Percentiles rank a stretch among this genome's conserved stretches.
phyloP scores from a whole-genome alignment of 495 filamentous ascomycete species.

The Xylaria longipes region DNA sequence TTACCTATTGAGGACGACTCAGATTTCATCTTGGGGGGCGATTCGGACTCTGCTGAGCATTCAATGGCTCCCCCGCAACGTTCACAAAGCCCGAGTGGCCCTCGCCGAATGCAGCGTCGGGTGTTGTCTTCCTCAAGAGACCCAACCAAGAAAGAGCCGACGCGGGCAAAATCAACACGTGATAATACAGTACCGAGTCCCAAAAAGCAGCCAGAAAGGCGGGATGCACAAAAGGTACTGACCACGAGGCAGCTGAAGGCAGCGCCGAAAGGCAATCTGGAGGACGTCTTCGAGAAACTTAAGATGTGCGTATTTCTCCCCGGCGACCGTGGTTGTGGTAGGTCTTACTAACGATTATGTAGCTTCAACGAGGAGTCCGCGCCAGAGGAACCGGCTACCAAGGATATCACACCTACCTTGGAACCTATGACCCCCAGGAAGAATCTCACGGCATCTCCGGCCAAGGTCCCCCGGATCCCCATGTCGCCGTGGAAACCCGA shows the following conservation, averaged over 20 bases:
- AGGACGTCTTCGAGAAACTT: constrained; percentile 40
- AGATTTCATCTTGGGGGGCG: constrained; percentile 32
- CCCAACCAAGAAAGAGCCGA: constrained; percentile 26
- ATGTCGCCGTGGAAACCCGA: constrained; percentile 63
- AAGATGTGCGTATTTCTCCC: constrained; percentile 32
- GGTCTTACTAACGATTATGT: constrained; percentile 23
- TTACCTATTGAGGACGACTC: constrained; percentile 29
- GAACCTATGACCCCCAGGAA: constrained; percentile 41
- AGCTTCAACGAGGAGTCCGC: constrained; percentile 38
- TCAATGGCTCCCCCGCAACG: constrained; percentile 27
- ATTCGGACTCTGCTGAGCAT: constrained; percentile 33
- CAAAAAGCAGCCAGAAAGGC: constrained; percentile 26
- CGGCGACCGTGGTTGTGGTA: background rate
- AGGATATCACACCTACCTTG: constrained; percentile 30
- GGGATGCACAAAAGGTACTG: constrained; percentile 1
- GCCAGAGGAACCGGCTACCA: constrained; percentile 23
- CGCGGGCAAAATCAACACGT: constrained; percentile 19
- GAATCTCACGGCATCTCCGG: constrained; percentile 44
- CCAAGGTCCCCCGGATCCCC: constrained; percentile 48
- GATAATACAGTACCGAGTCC: constrained; percentile 23
- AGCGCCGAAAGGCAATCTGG: constrained; percentile 29
- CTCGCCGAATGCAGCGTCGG: constrained; percentile 30
- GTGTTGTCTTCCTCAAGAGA: constrained; percentile 28
- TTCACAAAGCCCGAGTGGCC: constrained; percentile 27
- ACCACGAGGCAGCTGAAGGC: constrained; percentile 20